phyloP scores from a whole-genome alignment of 2,329 filamentous ascomycete genomes.

The Cladosporium phlei region DNA sequence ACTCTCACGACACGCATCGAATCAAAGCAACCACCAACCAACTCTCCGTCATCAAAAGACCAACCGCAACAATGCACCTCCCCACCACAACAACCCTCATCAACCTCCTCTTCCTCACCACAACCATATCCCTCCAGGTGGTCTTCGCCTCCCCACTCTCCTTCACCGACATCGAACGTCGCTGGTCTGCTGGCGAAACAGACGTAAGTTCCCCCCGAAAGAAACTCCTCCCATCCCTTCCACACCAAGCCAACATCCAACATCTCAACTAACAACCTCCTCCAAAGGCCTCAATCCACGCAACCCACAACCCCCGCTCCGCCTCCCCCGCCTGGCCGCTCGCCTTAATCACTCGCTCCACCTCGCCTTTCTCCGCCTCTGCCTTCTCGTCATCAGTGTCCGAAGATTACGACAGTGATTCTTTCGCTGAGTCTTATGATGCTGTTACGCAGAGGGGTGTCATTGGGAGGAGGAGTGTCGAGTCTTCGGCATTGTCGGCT shows the following conservation, averaged over 20 bases:
- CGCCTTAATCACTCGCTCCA: neutral
- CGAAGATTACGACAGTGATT: no score
- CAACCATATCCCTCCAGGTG: slow-evolving; percentile 13
- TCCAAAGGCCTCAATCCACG: slow-evolving; percentile 19
- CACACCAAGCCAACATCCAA: neutral
- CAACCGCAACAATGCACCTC: slow-evolving; percentile 13
- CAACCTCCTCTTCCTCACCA: slow-evolving; percentile 15
- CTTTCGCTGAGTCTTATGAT: slow-evolving; percentile 5
- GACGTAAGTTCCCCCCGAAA: slow-evolving; percentile 21
- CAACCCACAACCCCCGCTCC: slow-evolving; percentile 16
- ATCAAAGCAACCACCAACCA: no score
- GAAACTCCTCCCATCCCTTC: neutral
- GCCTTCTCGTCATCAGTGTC: neutral
- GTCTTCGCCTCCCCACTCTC: slow-evolving; percentile 16
- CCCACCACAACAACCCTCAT: slow-evolving; percentile 19
- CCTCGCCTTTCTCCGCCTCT: neutral
- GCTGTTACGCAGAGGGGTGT: slow-evolving; percentile 12
- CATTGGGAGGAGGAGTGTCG: neutral
- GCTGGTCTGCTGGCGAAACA: slow-evolving; percentile 25
- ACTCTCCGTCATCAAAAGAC: neutral
- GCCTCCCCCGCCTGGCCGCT: slow-evolving; percentile 21
- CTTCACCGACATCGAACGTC: slow-evolving; percentile 25
- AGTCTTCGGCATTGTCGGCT: neutral
- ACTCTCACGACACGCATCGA: slow-evolving; percentile 15
- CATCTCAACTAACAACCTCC: neutral